These are phyloP conservation scores for Amanita phalloides DNA, from an alignment of 768 basidiomycete genomes.

Conservation along the genomic window DNA sequence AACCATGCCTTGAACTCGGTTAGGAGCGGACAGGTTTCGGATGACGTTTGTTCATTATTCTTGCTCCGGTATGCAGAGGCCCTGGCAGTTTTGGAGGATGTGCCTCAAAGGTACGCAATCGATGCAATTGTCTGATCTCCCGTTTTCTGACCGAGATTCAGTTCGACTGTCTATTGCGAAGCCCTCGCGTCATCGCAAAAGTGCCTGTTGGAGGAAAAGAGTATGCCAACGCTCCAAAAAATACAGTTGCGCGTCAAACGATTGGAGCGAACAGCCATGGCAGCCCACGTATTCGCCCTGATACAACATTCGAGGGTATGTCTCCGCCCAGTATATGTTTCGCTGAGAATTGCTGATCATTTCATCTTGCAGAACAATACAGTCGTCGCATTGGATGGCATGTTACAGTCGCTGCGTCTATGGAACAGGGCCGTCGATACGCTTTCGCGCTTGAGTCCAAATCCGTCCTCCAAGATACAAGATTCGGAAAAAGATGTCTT, in stretches of 20 bases:
- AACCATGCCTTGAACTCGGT: conserved; percentile 39
- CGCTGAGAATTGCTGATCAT: neutral
- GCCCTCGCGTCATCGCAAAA: conserved; percentile 37
- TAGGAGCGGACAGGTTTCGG: conserved; percentile 32
- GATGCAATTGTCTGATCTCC: neutral
- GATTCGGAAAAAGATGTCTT: conserved; percentile 48
- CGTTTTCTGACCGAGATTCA: conserved; percentile 11
- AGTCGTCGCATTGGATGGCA: conserved; percentile 39
- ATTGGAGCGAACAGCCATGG: conserved; percentile 64
- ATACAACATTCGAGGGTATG: conserved; percentile 60
- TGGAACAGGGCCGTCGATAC: conserved; percentile 75
- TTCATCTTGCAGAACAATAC: conserved; percentile 43
- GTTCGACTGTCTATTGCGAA: conserved; percentile 47
- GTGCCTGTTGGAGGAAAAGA: conserved; percentile 33
- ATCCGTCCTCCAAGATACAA: conserved; percentile 11
- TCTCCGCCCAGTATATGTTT: conserved; percentile 2
- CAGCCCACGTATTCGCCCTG: conserved; percentile 54
- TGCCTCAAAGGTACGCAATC: conserved; percentile 40
- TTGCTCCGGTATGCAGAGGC: conserved; percentile 59
- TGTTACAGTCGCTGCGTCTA: conserved; percentile 63
- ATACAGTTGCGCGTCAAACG: conserved; percentile 46
- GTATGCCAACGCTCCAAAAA: conserved; percentile 39
- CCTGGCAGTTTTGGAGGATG: conserved; percentile 48
- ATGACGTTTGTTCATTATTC: conserved; percentile 42
- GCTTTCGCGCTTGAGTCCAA: conserved; percentile 42